Conservation (phyloP, 305 asterid genomes). For the Euphrasia arctica region DNA sequence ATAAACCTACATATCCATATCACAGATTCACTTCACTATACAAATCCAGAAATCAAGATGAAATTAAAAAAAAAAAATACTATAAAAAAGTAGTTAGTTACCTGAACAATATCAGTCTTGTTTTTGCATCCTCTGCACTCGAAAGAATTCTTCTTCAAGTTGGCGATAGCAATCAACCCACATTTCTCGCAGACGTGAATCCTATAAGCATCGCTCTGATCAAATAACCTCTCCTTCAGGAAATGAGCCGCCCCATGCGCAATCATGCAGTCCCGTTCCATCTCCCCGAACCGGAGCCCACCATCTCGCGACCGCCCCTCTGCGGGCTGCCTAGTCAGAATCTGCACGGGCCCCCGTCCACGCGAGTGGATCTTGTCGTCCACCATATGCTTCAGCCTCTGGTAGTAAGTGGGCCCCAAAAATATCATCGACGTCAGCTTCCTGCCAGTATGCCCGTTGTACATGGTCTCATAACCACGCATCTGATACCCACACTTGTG, state of each 20-base stretch:
- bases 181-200: conserved; percentile 89
- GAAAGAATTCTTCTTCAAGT: conserved; percentile 82
- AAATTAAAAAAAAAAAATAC: not conserved
- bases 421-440: conserved; percentile 78
- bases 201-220: conserved; percentile 96
- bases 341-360: conserved; percentile 96
- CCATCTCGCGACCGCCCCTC: conserved; percentile 99
- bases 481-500: conserved; percentile 97
- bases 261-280: conserved; percentile 99
- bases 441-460: conserved; percentile 94
- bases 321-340: conserved; percentile 96
- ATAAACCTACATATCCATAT: conserved; percentile 55
- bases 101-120: conserved; percentile 95
- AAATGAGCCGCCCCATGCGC: conserved; percentile 99
- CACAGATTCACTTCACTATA: not conserved
- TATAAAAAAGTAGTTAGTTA: conserved; percentile 10
- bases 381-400: conserved; percentile 97
- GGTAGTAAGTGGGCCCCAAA: conserved; percentile 96
- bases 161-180: conserved; percentile 90
- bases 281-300: conserved; percentile 96
- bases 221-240: conserved; percentile 87
- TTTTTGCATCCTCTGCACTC: conserved; percentile 98
- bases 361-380: conserved; percentile 97
- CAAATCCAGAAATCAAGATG: not conserved
- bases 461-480: conserved; percentile 98